Evolutionary conservation across 176 grass and related monocot species (phyloP).

Genomic region (Oryza longistaminata): DNA sequence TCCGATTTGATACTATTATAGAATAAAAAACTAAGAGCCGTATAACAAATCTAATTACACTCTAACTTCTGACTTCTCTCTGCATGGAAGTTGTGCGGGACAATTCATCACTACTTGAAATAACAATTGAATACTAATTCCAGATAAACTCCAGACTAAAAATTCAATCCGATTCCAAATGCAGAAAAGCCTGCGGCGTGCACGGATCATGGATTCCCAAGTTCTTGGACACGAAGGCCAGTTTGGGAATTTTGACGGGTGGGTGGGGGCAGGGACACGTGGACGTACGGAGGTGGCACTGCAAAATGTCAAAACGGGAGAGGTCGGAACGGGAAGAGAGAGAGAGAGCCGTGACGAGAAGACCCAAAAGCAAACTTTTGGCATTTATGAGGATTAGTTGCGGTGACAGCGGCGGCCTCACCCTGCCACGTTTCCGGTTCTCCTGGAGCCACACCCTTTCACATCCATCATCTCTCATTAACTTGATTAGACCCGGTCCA

Average conservation of each 20-base stretch:
- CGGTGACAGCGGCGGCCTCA: constrained; percentile 7
- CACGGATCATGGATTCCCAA: too few species aligned
- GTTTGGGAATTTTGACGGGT: not conserved
- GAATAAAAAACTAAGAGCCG: too few species aligned
- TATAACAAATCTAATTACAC: too few species aligned
- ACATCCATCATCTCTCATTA: not conserved
- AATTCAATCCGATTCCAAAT: too few species aligned
- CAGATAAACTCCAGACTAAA: too few species aligned
- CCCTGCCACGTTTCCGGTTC: constrained; percentile 25
- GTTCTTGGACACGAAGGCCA: not conserved
- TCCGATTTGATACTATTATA: too few species aligned
- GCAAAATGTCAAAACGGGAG: not conserved
- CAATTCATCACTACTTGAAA: too few species aligned
- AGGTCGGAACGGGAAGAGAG: constrained; percentile 1
- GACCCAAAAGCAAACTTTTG: constrained; percentile 49
- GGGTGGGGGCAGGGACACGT: constrained; percentile 23
- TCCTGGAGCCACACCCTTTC: not conserved
- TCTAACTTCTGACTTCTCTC: too few species aligned
- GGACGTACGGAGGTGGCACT: not conserved
- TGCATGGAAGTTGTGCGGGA: too few species aligned
- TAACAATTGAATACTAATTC: too few species aligned
- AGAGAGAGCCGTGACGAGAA: not conserved
- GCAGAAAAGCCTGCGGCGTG: too few species aligned
- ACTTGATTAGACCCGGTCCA: not conserved
- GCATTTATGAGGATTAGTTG: constrained; percentile 44